Percentiles rank a stretch among this genome's conserved stretches.
Evolutionary conservation across 768 basidiomycete species (phyloP).

Genomic region (Lactarius deliciosus): DNA sequence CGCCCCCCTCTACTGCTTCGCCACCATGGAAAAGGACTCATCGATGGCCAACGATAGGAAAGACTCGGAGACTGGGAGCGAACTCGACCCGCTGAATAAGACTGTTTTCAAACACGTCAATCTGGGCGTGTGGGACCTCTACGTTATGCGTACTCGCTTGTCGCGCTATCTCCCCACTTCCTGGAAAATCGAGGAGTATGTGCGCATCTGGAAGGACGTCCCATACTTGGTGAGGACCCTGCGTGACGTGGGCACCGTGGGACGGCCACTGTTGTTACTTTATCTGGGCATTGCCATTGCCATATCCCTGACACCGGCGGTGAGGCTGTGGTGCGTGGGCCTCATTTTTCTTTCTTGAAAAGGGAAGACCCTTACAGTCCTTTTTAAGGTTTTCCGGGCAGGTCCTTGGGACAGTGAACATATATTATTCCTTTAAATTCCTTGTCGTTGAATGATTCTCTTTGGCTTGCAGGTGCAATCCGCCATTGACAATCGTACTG

Average conservation of each 20-base stretch:
- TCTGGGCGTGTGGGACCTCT: too few species aligned
- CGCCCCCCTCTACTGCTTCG: too few species aligned
- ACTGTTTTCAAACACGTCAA: too few species aligned
- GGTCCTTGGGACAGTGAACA: constrained; percentile 31
- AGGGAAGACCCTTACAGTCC: background rate
- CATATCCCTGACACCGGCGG: constrained; percentile 4
- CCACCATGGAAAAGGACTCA: too few species aligned
- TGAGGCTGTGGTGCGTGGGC: constrained; percentile 18
- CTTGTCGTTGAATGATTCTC: background rate
- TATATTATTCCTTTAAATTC: background rate
- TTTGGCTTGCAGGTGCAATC: constrained; percentile 14
- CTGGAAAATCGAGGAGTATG: background rate
- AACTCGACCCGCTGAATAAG: too few species aligned
- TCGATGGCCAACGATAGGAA: too few species aligned
- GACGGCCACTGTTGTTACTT: constrained; percentile 12
- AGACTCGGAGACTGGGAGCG: too few species aligned
- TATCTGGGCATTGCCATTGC: constrained; percentile 11
- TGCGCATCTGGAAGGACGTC: background rate
- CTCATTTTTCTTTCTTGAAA: background rate
- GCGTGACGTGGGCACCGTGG: constrained; percentile 4
- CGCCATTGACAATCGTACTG: constrained; percentile 24
- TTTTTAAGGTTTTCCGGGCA: constrained; percentile 20
- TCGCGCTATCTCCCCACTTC: too few species aligned
- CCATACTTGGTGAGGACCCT: constrained; percentile 50
- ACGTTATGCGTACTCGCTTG: too few species aligned